A percentile compares a stretch with the other conserved stretches of the same genome.
Conservation (phyloP, 176 grass and related monocot species). For the Alloteropsis semialata region DNA sequence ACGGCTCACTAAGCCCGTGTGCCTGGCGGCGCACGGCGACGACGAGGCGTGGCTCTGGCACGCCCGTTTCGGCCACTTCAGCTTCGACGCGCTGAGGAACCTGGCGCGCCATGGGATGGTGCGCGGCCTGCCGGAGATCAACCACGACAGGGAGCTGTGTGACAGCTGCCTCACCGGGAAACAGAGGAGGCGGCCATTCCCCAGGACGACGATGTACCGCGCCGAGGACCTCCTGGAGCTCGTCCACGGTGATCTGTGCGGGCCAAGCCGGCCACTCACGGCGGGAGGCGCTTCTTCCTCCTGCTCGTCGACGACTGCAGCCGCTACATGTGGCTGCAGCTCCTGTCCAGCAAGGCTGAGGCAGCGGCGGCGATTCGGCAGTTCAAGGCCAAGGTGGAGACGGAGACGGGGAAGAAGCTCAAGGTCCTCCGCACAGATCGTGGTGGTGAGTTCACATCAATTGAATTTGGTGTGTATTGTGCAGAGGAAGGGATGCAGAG, state of each 20-base stretch:
- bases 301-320: background rate
- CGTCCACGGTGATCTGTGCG: no score
- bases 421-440: background rate
- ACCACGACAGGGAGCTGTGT: no score
- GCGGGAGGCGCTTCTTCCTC: background rate
- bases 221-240: no score
- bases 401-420: background rate
- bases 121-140: no score
- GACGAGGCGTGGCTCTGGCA: background rate
- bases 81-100: background rate
- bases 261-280: background rate
- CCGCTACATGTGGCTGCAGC: background rate
- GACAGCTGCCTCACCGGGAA: no score
- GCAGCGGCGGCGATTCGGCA: background rate
- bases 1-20: no score
- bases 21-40: no score
- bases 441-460: background rate
- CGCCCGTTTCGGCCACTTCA: background rate
- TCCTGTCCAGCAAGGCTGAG: background rate
- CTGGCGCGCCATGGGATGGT: background rate
- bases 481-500: background rate
- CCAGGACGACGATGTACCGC: no score
- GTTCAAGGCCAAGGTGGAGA: background rate
- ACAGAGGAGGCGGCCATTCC: no score
- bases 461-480: background rate